A percentile compares a stretch with the other conserved stretches of the same genome.
Conservation (phyloP, 176 grass and related monocot species). For the Saccharum officinarum region DNA sequence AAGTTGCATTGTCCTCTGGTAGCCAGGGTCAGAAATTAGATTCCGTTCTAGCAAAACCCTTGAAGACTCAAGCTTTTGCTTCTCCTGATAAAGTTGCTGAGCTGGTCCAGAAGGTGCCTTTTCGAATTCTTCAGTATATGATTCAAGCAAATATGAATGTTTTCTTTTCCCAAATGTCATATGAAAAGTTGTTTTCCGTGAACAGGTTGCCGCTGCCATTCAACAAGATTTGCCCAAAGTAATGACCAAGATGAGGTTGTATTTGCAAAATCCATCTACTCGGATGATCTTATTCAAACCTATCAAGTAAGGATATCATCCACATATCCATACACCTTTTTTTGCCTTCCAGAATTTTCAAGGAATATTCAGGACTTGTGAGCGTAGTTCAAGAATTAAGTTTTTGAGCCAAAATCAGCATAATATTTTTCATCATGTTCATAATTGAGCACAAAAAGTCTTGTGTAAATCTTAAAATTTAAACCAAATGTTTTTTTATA, state of each 20-base stretch:
- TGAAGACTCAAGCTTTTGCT: conserved; percentile 96
- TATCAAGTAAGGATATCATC: conserved; percentile 69
- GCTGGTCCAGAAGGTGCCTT: conserved; percentile 84
- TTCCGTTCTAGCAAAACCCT: conserved; percentile 87
- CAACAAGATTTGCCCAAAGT: conserved; percentile 79
- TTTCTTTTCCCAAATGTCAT: conserved; percentile 9
- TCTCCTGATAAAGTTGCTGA: conserved; percentile 93
- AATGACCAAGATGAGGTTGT: conserved; percentile 86
- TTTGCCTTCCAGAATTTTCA: neutral
- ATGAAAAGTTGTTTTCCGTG: neutral
- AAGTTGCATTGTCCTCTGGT: conserved; percentile 80
- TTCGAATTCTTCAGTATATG: neutral
- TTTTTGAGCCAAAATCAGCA: neutral
- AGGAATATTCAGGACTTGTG: conserved; percentile 3
- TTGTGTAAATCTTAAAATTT: neutral
- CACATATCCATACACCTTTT: neutral
- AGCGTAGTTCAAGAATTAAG: neutral
- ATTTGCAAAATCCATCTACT: conserved; percentile 95
- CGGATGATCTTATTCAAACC: conserved; percentile 98
- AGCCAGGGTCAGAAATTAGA: conserved; percentile 87
- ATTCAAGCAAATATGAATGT: neutral
- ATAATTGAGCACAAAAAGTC: neutral
- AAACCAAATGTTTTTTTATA: neutral
- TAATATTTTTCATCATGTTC: neutral
- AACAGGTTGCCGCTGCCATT: conserved; percentile 66